These are phyloP conservation scores for Diversispora eburnea DNA, from an alignment of 192 early-diverging fungal species.

Conservation along the genomic window DNA sequence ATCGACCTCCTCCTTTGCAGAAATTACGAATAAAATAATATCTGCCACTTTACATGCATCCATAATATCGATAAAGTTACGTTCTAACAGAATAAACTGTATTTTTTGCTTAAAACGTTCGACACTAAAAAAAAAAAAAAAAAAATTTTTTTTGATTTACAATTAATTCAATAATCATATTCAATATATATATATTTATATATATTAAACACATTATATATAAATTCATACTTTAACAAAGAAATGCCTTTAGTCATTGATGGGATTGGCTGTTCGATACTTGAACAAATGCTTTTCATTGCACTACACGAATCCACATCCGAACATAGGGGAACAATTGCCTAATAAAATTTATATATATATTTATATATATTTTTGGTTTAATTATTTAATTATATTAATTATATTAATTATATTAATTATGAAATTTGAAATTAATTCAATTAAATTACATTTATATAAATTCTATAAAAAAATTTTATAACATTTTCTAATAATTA, in stretches of 20 bases:
- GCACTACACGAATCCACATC: conserved; percentile 57
- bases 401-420: background rate
- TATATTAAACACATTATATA: background rate
- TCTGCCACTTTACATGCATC: conserved; percentile 91
- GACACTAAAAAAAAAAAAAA: conserved; percentile 39
- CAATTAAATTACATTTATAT: background rate
- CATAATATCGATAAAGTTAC: conserved; percentile 81
- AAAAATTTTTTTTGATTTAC: background rate
- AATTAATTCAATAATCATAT: background rate
- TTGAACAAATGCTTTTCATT: conserved; percentile 52
- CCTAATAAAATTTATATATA: conserved; percentile 33
- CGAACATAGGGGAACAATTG: conserved; percentile 84
- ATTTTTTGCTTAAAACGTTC: conserved; percentile 89
- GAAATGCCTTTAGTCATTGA: conserved; percentile 32
- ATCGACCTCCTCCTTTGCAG: conserved; percentile 89
- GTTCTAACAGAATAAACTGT: conserved; percentile 72
- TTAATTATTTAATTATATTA: background rate
- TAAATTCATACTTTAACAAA: conserved; percentile 37
- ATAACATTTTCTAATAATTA: too few species aligned
- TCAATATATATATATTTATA: background rate
- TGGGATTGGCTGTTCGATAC: conserved; percentile 37
- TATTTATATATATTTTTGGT: too few species aligned
- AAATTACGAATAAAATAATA: conserved; percentile 82
- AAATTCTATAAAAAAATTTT: too few species aligned
- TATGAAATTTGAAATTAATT: background rate